Conservation (phyloP, 2,329 filamentous ascomycete species). For the Cladosporium halotolerans region DNA sequence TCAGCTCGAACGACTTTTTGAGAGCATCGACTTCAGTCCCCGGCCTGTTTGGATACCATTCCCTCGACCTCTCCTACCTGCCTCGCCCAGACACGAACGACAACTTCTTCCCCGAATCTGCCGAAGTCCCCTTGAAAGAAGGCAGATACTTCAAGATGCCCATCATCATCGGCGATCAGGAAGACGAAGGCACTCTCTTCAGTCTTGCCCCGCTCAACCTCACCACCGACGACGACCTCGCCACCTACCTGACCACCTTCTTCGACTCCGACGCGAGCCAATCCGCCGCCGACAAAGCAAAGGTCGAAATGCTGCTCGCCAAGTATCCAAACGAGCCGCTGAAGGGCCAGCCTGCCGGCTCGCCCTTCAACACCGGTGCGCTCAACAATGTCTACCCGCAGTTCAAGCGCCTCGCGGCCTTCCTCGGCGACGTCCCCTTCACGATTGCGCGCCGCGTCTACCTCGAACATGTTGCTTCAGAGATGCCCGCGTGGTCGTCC, state of each 20-base stretch:
- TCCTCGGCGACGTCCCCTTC: conserved; percentile 69
- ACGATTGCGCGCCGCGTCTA: conserved; percentile 63
- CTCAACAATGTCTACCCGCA: conserved; percentile 70
- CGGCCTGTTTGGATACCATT: conserved; percentile 59
- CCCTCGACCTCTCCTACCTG: conserved; percentile 65
- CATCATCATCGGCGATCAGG: conserved; percentile 66
- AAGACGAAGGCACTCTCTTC: conserved; percentile 75
- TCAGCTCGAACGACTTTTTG: conserved; percentile 46
- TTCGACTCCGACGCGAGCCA: conserved; percentile 11
- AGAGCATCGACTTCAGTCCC: conserved; percentile 65
- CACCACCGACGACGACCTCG: conserved; percentile 53
- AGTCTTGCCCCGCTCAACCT: conserved; percentile 60
- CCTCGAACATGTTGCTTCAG: conserved; percentile 50
- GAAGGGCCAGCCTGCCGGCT: conserved; percentile 49
- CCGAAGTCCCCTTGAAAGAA: conserved; percentile 49
- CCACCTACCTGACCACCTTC: conserved; percentile 58
- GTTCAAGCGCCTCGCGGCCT: conserved; percentile 69
- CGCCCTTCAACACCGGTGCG: conserved; percentile 63
- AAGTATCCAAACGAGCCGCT: conserved; percentile 53
- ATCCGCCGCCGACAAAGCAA: not conserved
- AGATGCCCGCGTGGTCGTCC: conserved; percentile 67
- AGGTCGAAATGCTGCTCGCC: conserved; percentile 50
- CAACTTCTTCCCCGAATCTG: conserved; percentile 53
- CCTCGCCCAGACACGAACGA: conserved; percentile 61
- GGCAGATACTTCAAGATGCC: conserved; percentile 56